Conservation (phyloP, 371 early-diverging fungal species). For the Saksenaea oblongispora region DNA sequence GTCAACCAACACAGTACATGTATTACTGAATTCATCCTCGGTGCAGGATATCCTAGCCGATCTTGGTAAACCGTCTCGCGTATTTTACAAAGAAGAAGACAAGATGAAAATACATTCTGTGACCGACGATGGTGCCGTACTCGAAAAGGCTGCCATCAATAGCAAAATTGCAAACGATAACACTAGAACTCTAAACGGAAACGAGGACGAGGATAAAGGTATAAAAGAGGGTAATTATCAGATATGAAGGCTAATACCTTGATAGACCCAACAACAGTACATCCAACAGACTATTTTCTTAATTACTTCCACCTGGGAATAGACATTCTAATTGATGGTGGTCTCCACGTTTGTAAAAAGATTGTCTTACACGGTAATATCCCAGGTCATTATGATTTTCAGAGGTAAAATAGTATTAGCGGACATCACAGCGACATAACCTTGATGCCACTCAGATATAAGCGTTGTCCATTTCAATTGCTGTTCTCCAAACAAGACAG, state of each 20-base stretch:
- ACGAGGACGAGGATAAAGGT: conserved; percentile 41
- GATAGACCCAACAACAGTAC: conserved; percentile 16
- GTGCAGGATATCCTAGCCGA: conserved; percentile 75
- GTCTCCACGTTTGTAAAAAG: conserved; percentile 69
- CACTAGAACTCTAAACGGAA: conserved; percentile 8
- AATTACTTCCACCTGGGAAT: conserved; percentile 76
- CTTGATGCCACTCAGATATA: conserved; percentile 40
- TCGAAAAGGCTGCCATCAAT: conserved; percentile 10
- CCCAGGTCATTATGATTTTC: conserved; percentile 75
- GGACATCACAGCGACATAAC: not conserved
- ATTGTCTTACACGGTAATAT: conserved; percentile 76
- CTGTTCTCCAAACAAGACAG: conserved; percentile 34
- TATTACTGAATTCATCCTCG: conserved; percentile 49
- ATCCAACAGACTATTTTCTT: conserved; percentile 67
- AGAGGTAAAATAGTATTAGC: conserved; percentile 43
- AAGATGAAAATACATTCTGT: conserved; percentile 73
- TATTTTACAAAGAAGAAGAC: conserved; percentile 72
- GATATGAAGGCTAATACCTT: not conserved
- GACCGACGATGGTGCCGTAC: conserved; percentile 21
- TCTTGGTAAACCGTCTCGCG: conserved; percentile 62
- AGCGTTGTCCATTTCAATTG: conserved; percentile 56
- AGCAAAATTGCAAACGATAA: conserved; percentile 6
- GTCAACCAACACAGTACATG: conserved; percentile 31
- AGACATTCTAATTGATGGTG: conserved; percentile 75
- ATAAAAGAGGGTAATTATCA: not conserved